Evolutionary conservation across 345 rosid genomes (phyloP).

Genomic region (Ceriops tagal): DNA sequence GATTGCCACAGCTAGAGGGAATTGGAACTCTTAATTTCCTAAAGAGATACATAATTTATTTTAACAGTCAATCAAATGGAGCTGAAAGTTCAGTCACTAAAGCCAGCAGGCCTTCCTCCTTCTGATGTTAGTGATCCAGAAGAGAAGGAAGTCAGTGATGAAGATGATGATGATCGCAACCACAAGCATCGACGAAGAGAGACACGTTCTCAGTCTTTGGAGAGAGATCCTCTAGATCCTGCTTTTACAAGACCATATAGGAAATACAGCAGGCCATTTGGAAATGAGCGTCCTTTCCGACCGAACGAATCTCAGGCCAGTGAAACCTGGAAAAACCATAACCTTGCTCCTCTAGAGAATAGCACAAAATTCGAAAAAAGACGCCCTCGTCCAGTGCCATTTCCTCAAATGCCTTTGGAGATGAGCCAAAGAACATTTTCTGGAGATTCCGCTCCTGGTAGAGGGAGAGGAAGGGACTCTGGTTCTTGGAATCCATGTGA

Average conservation of each 20-base stretch:
- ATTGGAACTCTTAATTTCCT: conserved; percentile 23
- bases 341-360: conserved; percentile 37
- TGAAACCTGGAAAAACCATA: conserved; percentile 42
- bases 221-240: conserved; percentile 60
- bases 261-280: conserved; percentile 56
- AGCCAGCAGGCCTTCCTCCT: conserved; percentile 55
- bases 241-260: conserved; percentile 56
- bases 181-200: conserved; percentile 90
- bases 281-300: conserved; percentile 54
- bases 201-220: conserved; percentile 56
- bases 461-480: conserved; percentile 86
- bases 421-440: conserved; percentile 57
- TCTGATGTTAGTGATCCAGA: conserved; percentile 69
- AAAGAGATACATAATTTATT: conserved; percentile 10
- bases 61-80: conserved; percentile 47
- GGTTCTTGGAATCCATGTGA: conserved; percentile 70
- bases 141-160: conserved; percentile 93
- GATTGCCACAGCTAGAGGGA: conserved; percentile 15
- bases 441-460: conserved; percentile 59
- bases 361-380: conserved; percentile 54
- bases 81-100: conserved; percentile 66
- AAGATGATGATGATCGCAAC: conserved; percentile 96
- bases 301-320: conserved; percentile 54
- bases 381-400: conserved; percentile 43
- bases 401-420: conserved; percentile 49